Conservation (phyloP, 2,329 filamentous ascomycete genomes). For the Beauveria sp. region DNA sequence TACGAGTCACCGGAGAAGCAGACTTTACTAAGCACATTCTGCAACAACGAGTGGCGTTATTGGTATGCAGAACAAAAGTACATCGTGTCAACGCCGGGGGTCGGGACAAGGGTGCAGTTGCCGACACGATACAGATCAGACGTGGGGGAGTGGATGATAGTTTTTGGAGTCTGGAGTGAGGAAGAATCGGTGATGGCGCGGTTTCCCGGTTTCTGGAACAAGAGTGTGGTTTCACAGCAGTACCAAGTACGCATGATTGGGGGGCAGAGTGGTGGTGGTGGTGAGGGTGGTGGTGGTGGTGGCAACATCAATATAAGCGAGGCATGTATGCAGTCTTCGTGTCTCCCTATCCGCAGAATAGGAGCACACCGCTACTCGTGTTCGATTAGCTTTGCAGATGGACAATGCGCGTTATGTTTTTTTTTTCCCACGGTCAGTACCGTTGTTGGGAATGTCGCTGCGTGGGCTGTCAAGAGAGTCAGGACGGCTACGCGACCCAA, state of each 20-base stretch:
- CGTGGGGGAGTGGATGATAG: neutral
- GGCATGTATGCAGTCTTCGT: too few species aligned
- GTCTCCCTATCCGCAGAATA: neutral
- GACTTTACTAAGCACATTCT: too few species aligned
- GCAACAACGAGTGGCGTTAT: neutral
- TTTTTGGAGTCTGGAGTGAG: neutral
- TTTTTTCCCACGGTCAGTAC: too few species aligned
- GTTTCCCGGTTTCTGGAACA: neutral
- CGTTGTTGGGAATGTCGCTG: too few species aligned
- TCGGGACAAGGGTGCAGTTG: neutral
- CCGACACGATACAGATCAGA: neutral
- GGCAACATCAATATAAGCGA: neutral
- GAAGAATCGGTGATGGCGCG: neutral
- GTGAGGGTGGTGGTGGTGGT: neutral
- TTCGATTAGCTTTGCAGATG: neutral
- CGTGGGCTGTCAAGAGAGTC: too few species aligned
- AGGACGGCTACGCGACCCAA: neutral
- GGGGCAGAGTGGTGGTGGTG: neutral
- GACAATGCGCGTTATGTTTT: neutral
- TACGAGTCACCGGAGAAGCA: too few species aligned
- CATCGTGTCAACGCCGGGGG: neutral
- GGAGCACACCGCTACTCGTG: constrained; percentile 2
- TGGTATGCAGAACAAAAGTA: too few species aligned
- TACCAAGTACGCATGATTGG: neutral
- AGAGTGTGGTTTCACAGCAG: neutral